phyloP scores from a whole-genome alignment of 306 rosid species.

The Vicia sativa region DNA sequence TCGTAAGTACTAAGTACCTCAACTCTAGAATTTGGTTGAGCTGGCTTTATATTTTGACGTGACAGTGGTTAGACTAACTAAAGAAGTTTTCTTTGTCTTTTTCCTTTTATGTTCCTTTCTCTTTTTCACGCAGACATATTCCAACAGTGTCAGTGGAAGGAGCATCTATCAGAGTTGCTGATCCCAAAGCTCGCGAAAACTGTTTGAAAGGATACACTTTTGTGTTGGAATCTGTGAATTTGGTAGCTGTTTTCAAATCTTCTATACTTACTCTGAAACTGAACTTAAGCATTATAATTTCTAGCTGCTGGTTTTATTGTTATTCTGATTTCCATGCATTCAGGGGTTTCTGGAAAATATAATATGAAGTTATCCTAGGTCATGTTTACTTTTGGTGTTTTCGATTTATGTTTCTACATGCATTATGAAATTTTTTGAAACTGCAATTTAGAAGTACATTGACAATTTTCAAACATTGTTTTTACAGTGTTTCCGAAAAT shows the following conservation, averaged over 20 bases:
- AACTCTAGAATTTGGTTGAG: constrained; percentile 31
- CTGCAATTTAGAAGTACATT: too few species aligned
- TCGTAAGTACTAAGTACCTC: constrained; percentile 58
- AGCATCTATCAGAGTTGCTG: constrained; percentile 66
- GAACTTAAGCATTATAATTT: constrained; percentile 3
- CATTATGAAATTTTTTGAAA: too few species aligned
- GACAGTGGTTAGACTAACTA: constrained; percentile 34
- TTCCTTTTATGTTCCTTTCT: constrained; percentile 15
- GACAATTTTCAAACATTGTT: too few species aligned
- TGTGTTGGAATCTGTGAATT: constrained; percentile 60
- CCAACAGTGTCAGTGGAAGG: constrained; percentile 71
- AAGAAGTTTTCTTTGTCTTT: constrained; percentile 31
- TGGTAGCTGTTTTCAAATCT: constrained; percentile 51
- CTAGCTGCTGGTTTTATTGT: constrained; percentile 11
- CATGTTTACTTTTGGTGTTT: too few species aligned
- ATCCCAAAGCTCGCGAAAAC: constrained; percentile 67
- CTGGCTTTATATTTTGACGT: constrained; percentile 34
- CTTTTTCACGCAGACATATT: constrained; percentile 55
- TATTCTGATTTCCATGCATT: constrained; percentile 23
- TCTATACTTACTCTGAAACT: constrained; percentile 33
- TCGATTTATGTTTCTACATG: too few species aligned
- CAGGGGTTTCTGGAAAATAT: constrained; percentile 19
- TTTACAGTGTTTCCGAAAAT: too few species aligned
- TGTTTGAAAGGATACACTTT: constrained; percentile 78
- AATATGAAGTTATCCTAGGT: not conserved